A percentile compares a stretch with the other conserved stretches of the same genome.
phyloP scores from a whole-genome alignment of 2,329 filamentous ascomycete genomes.

The Gremmenia infestans region DNA sequence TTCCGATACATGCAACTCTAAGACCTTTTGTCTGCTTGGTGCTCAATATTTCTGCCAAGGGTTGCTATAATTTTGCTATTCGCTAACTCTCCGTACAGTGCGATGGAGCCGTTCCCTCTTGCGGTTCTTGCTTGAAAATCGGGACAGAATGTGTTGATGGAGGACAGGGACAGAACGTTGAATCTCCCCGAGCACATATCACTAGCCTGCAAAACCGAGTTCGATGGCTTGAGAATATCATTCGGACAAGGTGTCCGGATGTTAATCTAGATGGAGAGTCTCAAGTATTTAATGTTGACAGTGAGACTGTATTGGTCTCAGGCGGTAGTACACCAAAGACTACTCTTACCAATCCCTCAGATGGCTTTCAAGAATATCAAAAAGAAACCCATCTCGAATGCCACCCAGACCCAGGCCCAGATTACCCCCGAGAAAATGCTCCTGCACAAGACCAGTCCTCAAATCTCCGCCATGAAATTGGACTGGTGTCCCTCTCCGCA shows the following conservation, averaged over 20 bases:
- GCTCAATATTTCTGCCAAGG: neutral
- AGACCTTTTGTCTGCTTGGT: neutral
- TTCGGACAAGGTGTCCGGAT: slow-evolving; percentile 38
- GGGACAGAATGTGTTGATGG: slow-evolving; percentile 40
- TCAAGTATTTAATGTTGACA: neutral
- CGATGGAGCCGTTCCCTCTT: slow-evolving; percentile 39
- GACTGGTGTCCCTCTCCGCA: slow-evolving; percentile 44
- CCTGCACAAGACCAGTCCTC: slow-evolving; percentile 3
- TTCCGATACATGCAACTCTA: too few species aligned
- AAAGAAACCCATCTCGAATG: neutral
- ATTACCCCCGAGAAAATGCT: neutral
- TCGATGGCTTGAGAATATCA: slow-evolving; percentile 42
- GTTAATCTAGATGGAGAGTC: slow-evolving; percentile 34
- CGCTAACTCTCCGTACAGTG: slow-evolving; percentile 32
- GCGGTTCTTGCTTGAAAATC: slow-evolving; percentile 41
- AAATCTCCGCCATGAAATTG: slow-evolving; percentile 45
- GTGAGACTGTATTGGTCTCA: neutral
- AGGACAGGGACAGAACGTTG: slow-evolving; percentile 36
- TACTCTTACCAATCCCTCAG: neutral
- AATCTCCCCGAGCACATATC: slow-evolving; percentile 39
- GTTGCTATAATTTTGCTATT: too few species aligned
- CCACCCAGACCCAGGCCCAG: neutral
- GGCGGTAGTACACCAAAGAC: too few species aligned
- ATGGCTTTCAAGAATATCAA: neutral
- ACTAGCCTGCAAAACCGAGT: slow-evolving; percentile 38